Percentiles rank a stretch among this genome's conserved stretches.
phyloP scores from a whole-genome alignment of 2,329 filamentous ascomycete species.

The Botrytis cinerea region DNA sequence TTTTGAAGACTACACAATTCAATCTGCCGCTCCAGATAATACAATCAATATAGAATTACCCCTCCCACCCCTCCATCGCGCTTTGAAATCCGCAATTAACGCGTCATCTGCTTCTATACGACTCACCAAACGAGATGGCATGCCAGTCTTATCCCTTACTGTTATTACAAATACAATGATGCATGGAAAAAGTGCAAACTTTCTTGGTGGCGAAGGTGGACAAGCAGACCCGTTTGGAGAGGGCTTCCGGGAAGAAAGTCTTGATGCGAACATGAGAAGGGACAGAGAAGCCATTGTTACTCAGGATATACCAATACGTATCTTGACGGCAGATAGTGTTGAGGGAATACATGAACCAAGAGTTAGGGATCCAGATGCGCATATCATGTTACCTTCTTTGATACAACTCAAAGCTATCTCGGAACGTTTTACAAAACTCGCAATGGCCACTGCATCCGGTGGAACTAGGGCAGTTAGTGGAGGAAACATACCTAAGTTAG shows the following conservation, averaged over 20 bases:
- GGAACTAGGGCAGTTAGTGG: slow-evolving; percentile 31
- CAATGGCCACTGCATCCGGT: slow-evolving; percentile 49
- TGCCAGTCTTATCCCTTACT: slow-evolving; percentile 85
- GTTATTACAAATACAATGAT: slow-evolving; percentile 74
- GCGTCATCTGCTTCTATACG: slow-evolving; percentile 81
- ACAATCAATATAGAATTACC: slow-evolving; percentile 97
- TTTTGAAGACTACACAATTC: slow-evolving; percentile 81
- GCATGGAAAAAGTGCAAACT: slow-evolving; percentile 47
- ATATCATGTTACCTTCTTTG: slow-evolving; percentile 86
- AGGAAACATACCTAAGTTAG: slow-evolving; percentile 64
- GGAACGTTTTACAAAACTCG: slow-evolving; percentile 90
- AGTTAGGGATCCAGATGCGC: slow-evolving; percentile 87
- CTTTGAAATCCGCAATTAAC: slow-evolving; percentile 84
- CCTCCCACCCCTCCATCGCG: slow-evolving; percentile 81
- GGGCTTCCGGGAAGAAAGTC: slow-evolving; percentile 50
- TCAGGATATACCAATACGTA: slow-evolving; percentile 93
- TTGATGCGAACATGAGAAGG: slow-evolving; percentile 60
- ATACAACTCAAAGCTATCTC: slow-evolving; percentile 91
- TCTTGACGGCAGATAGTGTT: slow-evolving; percentile 80
- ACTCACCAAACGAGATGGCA: slow-evolving; percentile 87
- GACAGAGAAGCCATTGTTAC: slow-evolving; percentile 91
- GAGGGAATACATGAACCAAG: slow-evolving; percentile 91
- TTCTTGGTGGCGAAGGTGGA: slow-evolving; percentile 34
- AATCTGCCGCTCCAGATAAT: slow-evolving; percentile 79
- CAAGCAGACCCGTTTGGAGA: slow-evolving; percentile 50